phyloP scores from a whole-genome alignment of 2,329 filamentous ascomycete species.

The Cladosporium phlei region DNA sequence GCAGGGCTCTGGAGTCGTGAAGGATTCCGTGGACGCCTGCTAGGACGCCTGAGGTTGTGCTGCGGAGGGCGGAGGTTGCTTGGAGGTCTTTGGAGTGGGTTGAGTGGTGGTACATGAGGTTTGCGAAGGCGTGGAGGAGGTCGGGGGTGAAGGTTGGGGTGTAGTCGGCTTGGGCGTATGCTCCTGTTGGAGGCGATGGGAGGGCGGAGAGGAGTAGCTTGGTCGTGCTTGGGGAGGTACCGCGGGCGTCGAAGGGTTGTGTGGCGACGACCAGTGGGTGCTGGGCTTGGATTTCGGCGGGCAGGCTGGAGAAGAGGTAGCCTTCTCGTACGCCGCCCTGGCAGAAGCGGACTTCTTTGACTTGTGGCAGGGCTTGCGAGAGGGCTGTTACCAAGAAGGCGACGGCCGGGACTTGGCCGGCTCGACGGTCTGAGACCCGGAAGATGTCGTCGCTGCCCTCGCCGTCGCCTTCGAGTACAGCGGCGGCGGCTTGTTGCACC shows the following conservation, averaged over 20 bases:
- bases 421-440: conserved; percentile 73
- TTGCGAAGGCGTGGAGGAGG: conserved; percentile 54
- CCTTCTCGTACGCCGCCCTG: conserved; percentile 85
- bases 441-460: conserved; percentile 43
- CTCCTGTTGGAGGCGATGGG: conserved; percentile 33
- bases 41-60: conserved; percentile 64
- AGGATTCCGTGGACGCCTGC: conserved; percentile 66
- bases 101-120: conserved; percentile 51
- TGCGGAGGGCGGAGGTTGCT: conserved; percentile 66
- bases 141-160: conserved; percentile 37
- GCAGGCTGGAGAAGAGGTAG: conserved; percentile 67
- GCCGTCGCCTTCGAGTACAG: conserved; percentile 33
- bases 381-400: conserved; percentile 74
- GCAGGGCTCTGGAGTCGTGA: conserved; percentile 64
- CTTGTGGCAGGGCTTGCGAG: conserved; percentile 61
- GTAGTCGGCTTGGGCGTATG: conserved; percentile 31
- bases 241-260: conserved; percentile 43
- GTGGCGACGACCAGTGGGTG: conserved; percentile 65
- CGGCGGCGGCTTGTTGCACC: conserved; percentile 39
- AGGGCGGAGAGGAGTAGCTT: conserved; percentile 46
- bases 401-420: conserved; percentile 78
- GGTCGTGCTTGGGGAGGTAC: conserved; percentile 44
- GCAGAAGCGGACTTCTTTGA: conserved; percentile 75
- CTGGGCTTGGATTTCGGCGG: conserved; percentile 53
- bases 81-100: conserved; percentile 43